Evolutionary conservation across 306 rosid genomes (phyloP).

Genomic region (Ziziphus jujuba): DNA sequence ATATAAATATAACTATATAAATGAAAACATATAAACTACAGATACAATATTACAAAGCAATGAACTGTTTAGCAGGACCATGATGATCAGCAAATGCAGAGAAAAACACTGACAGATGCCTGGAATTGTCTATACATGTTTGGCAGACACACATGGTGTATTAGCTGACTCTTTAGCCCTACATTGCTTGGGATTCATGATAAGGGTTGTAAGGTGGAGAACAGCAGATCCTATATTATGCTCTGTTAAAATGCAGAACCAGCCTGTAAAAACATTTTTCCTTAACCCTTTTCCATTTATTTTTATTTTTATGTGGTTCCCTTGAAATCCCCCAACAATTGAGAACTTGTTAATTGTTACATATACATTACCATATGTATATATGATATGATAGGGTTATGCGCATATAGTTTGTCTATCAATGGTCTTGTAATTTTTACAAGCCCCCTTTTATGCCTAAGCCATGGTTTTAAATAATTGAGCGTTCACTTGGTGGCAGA

Average conservation of each 20-base stretch:
- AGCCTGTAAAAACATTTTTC: neutral
- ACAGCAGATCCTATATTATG: neutral
- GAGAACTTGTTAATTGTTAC: too few relatives aligned
- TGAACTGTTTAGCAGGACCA: constrained; percentile 12
- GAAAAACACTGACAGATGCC: constrained; percentile 24
- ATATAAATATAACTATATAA: neutral
- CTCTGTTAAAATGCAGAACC: neutral
- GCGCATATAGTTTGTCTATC: too few relatives aligned
- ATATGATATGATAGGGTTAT: too few relatives aligned
- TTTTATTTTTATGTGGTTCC: neutral
- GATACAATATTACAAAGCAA: neutral
- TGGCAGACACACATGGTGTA: constrained; percentile 20
- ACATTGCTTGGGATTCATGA: neutral
- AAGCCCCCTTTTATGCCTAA: too few relatives aligned
- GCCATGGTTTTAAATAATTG: too few relatives aligned
- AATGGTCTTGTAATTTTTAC: too few relatives aligned
- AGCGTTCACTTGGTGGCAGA: too few relatives aligned
- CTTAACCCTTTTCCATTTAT: too few relatives aligned
- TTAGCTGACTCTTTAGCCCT: constrained; percentile 4
- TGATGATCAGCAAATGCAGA: neutral
- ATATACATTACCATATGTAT: too few relatives aligned
- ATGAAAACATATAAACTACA: neutral
- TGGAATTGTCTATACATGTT: constrained; percentile 15
- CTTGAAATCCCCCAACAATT: too few relatives aligned
- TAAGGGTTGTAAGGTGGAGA: constrained; percentile 11